phyloP scores from a whole-genome alignment of 1,139 yeast genomes.

The Scheffersomyces stambukii region DNA sequence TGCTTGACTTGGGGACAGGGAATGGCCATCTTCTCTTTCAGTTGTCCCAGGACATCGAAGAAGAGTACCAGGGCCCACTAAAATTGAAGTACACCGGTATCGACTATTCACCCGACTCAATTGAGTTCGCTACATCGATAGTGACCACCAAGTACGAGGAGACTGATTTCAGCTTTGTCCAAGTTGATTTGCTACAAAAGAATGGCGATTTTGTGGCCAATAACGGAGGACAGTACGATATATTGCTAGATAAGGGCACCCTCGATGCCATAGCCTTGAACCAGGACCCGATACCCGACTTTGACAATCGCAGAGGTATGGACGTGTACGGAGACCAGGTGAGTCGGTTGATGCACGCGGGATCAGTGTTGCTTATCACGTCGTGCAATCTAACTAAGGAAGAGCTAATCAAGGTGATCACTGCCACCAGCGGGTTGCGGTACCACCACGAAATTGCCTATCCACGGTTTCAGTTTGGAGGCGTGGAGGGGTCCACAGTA shows the following conservation, averaged over 20 bases:
- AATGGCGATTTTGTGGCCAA: constrained; percentile 30
- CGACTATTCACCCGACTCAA: constrained; percentile 80
- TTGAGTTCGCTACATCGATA: constrained; percentile 64
- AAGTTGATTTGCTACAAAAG: constrained; percentile 41
- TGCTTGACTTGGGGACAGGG: constrained; percentile 91
- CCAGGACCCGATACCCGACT: constrained; percentile 42
- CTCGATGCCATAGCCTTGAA: constrained; percentile 93
- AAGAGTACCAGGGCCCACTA: constrained; percentile 41
- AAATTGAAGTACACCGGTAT: constrained; percentile 54
- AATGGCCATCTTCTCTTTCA: constrained; percentile 86
- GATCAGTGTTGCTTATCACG: constrained; percentile 70
- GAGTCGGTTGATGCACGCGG: constrained; percentile 48
- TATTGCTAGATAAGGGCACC: constrained; percentile 90
- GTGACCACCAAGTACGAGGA: constrained; percentile 37
- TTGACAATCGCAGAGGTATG: constrained; percentile 46
- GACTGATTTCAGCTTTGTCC: constrained; percentile 36
- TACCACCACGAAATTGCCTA: constrained; percentile 66
- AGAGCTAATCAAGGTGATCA: constrained; percentile 60
- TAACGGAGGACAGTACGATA: constrained; percentile 56
- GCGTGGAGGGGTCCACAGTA: constrained; percentile 79
- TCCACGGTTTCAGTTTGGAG: constrained; percentile 86
- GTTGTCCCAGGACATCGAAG: constrained; percentile 49
- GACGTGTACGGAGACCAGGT: constrained; percentile 64
- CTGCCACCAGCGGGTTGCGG: constrained; percentile 31
- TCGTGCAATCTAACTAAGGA: constrained; percentile 91